These are phyloP conservation scores for Cyberlindnera samutprakarnensis DNA, from an alignment of 805 yeast genomes.

Conservation along the genomic window DNA sequence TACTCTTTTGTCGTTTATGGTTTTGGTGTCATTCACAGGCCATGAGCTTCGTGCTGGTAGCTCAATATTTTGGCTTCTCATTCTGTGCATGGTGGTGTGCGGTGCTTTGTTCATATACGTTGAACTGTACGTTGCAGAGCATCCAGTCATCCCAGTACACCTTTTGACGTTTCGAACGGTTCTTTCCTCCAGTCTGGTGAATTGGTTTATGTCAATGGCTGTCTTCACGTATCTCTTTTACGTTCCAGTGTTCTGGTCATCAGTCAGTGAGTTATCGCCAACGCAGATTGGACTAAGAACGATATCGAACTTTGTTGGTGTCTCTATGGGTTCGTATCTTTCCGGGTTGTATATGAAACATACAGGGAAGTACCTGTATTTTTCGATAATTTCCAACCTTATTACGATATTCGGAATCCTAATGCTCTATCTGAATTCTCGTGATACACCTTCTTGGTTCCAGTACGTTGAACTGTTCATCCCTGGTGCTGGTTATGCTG, in stretches of 20 bases:
- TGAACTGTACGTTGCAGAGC: constrained; percentile 35
- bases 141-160: constrained; percentile 58
- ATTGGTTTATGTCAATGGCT: constrained; percentile 65
- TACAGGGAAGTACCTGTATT: constrained; percentile 56
- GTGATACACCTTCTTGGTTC: constrained; percentile 22
- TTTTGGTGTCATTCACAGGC: constrained; percentile 64
- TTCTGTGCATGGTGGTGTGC: constrained; percentile 27
- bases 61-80: constrained; percentile 28
- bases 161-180: constrained; percentile 51
- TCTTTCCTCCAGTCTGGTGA: constrained; percentile 54
- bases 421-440: constrained; percentile 23
- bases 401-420: constrained; percentile 40
- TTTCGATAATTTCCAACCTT: constrained; percentile 36
- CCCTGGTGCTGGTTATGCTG: constrained; percentile 61
- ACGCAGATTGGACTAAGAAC: constrained; percentile 50
- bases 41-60: constrained; percentile 41
- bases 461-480: constrained; percentile 41
- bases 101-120: constrained; percentile 33
- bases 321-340: constrained; percentile 57
- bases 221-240: constrained; percentile 57
- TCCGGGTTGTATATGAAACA: constrained; percentile 60
- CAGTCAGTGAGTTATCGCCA: constrained; percentile 46
- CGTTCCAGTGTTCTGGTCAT: constrained; percentile 58
- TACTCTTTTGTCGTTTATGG: constrained; percentile 49
- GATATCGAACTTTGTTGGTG: constrained; percentile 57